Conservation (phyloP, 345 rosid genomes). For the Eucalyptus pauciflora region DNA sequence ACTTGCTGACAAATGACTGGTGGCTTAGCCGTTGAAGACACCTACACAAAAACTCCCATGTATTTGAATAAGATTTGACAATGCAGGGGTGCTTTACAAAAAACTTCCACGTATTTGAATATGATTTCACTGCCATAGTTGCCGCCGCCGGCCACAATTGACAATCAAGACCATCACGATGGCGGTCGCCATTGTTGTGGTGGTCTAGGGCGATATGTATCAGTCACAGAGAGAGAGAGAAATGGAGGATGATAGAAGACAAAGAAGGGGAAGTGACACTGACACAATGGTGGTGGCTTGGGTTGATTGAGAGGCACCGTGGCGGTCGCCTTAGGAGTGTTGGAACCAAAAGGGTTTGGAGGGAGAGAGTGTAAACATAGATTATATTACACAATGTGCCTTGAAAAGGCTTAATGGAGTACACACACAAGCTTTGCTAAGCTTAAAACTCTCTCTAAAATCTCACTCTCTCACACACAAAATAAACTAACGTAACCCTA, state of each 20-base stretch:
- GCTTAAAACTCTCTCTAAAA: too few species aligned
- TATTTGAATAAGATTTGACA: not conserved
- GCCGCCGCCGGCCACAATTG: not conserved
- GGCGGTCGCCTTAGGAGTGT: not conserved
- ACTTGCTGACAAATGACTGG: not conserved
- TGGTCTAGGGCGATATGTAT: not conserved
- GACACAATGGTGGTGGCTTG: not conserved
- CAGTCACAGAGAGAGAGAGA: not conserved
- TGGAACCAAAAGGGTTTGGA: too few species aligned
- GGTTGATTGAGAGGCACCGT: not conserved
- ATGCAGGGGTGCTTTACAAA: not conserved
- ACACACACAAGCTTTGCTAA: too few species aligned
- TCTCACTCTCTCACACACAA: too few species aligned
- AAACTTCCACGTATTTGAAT: not conserved
- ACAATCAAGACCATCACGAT: not conserved
- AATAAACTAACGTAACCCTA: too few species aligned
- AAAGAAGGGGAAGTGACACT: not conserved
- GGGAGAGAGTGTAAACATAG: too few species aligned
- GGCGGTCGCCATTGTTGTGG: not conserved
- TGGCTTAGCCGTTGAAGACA: not conserved
- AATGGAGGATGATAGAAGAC: not conserved
- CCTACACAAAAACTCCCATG: not conserved
- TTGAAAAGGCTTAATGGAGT: too few species aligned
- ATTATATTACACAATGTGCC: too few species aligned
- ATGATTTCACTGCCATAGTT: not conserved